Evolutionary conservation across 1,284 basidiomycete species (phyloP).

Genomic region (Pseudozyma pruni): DNA sequence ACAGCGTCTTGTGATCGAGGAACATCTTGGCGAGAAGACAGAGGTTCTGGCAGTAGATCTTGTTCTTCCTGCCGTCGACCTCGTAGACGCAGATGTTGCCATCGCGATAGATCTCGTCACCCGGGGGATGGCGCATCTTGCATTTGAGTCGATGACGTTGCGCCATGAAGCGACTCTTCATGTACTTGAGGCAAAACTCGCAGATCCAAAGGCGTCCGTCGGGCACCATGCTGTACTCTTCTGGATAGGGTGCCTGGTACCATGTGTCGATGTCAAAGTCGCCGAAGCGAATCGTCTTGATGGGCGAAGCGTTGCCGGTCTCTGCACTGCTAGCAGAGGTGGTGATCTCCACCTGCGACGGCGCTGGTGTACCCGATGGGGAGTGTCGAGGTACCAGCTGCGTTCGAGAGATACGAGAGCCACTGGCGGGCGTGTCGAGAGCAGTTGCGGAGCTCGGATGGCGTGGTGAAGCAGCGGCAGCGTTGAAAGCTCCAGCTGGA

Average conservation of each 20-base stretch:
- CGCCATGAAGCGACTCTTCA: constrained; percentile 92
- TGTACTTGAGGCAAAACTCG: constrained; percentile 98
- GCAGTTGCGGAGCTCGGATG: constrained; percentile 3
- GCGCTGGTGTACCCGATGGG: constrained; percentile 22
- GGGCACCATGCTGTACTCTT: constrained; percentile 93
- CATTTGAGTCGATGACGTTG: constrained; percentile 89
- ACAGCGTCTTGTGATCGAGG: constrained; percentile 97
- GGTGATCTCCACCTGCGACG: constrained; percentile 37
- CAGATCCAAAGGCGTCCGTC: constrained; percentile 96
- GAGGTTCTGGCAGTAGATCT: constrained; percentile 99
- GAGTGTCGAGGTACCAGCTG: constrained; percentile 29
- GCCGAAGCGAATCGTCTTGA: constrained; percentile 82
- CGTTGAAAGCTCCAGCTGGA: neutral
- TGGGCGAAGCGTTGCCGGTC: constrained; percentile 60
- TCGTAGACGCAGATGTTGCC: constrained; percentile 90
- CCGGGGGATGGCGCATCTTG: constrained; percentile 92
- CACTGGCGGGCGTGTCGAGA: constrained; percentile 21
- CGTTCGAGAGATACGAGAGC: constrained; percentile 28
- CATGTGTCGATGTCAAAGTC: constrained; percentile 94
- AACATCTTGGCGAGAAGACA: constrained; percentile 99
- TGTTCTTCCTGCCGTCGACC: constrained; percentile 97
- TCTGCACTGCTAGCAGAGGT: constrained; percentile 49
- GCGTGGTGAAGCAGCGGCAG: constrained; percentile 26
- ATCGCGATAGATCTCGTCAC: constrained; percentile 97
- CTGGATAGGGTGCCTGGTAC: constrained; percentile 98